A percentile compares a stretch with the other conserved stretches of the same genome.
These are phyloP conservation scores for Candida tropicalis DNA, from an alignment of 1,139 yeast species.

Conservation along the genomic window DNA sequence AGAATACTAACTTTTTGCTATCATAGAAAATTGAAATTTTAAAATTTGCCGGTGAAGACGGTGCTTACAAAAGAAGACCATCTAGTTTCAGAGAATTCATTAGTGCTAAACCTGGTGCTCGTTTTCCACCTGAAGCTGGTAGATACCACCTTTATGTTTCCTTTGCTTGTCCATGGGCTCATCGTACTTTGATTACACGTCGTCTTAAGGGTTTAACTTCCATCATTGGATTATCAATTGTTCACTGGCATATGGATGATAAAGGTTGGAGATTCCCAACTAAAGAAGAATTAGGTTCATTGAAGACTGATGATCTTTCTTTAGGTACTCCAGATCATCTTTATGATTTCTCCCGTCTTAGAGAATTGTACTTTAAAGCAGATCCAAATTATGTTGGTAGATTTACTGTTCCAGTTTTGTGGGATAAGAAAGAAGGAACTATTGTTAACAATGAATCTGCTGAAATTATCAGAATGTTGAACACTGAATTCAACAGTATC, in stretches of 20 bases:
- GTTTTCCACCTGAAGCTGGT: constrained; percentile 71
- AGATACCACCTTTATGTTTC: constrained; percentile 90
- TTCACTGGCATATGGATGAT: constrained; percentile 84
- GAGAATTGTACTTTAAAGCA: constrained; percentile 75
- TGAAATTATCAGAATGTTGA: constrained; percentile 83
- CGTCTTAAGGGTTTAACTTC: constrained; percentile 75
- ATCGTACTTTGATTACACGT: constrained; percentile 76
- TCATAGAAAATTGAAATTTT: constrained; percentile 29
- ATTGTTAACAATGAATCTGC: constrained; percentile 90
- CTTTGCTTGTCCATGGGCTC: constrained; percentile 96
- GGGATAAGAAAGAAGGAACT: constrained; percentile 82
- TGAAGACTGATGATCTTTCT: constrained; percentile 32
- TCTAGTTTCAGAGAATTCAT: constrained; percentile 59
- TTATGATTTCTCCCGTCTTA: constrained; percentile 59
- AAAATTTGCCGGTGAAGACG: constrained; percentile 52
- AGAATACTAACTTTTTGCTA: not conserved
- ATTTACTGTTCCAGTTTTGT: constrained; percentile 88
- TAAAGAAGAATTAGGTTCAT: constrained; percentile 27
- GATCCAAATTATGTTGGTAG: constrained; percentile 77
- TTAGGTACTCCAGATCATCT: constrained; percentile 70
- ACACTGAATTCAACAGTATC: constrained; percentile 58
- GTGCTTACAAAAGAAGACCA: constrained; percentile 55
- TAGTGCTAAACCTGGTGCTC: constrained; percentile 58
- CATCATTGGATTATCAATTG: constrained; percentile 69
- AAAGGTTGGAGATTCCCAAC: constrained; percentile 83